Conservation (phyloP, 306 rosid species). For the Trifolium repens region DNA sequence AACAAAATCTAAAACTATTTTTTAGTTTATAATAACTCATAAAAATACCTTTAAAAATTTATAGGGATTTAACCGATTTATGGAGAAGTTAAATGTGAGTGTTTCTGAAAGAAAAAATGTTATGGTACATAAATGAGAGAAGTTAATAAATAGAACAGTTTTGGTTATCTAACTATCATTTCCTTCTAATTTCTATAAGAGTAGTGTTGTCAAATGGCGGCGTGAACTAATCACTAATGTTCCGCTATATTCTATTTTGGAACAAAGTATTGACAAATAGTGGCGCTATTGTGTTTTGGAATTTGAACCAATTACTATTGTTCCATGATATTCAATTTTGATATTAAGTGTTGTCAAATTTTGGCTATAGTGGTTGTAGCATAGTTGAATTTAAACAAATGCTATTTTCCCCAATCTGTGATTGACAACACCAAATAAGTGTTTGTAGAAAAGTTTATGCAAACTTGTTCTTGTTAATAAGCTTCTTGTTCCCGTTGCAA, state of each 20-base stretch:
- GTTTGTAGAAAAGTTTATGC: background rate
- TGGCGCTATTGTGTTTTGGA: background rate
- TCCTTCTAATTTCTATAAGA: background rate
- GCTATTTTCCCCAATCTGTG: background rate
- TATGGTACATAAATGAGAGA: background rate
- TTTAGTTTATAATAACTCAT: background rate
- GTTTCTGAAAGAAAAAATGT: background rate
- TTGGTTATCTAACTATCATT: background rate
- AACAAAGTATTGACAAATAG: background rate
- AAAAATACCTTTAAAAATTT: background rate
- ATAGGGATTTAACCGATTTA: background rate
- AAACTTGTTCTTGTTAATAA: background rate
- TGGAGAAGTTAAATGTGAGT: background rate
- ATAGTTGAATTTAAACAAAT: background rate
- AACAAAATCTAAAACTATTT: background rate
- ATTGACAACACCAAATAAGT: background rate
- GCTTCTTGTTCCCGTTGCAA: conserved; percentile 14
- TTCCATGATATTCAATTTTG: too few species aligned
- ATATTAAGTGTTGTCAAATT: background rate
- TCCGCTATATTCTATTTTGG: background rate
- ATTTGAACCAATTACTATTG: background rate
- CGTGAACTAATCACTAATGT: background rate
- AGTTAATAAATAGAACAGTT: background rate
- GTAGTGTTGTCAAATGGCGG: background rate
- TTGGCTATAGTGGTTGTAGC: background rate